Evolutionary conservation across 1,284 basidiomycete species (phyloP), one percentile per base, ranked within the genome.

Genomic region (Gymnopus androsaceus): DNA sequence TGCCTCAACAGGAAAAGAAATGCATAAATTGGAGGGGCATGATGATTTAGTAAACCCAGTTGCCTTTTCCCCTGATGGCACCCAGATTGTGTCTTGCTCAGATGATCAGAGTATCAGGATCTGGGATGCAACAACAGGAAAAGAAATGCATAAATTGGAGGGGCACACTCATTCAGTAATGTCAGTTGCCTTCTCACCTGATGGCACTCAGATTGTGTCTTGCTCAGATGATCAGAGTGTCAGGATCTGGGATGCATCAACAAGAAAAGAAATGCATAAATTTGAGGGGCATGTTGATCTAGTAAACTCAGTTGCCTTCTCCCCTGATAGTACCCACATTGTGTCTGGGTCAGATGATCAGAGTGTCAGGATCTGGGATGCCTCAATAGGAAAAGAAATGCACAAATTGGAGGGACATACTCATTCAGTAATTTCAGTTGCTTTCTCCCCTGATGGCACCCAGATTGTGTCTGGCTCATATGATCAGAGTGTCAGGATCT

Each of bases 321-420:
- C 54, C 11, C 37, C 45, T 25, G 47, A 50, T 33, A 37, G 46
- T 25, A 28, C 12, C 4, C 25, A 19, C 12, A 40, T 50, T 28
- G 31, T 49, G n/a, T 50, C 54, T 30, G 54, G 46, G 30, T 55
- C 54, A 27, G 5, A 15, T 27, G 54, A 55, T 31, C 3, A 28
- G 8, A n/a, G 34, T 2, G 28, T 55, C 14, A 27, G 47, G 3
- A 33, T 55, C 3, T 55, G 54, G 54, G 37, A 50, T 55, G 34
- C 28, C 5, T 14, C 23, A 19, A 47, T 25, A n/a, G 51, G 38
- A n/a, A 17, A 21, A 25, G 36, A 28, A 21, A 19, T 44, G 9
- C 9, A 8, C n/a, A 17, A 15, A 23, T 21, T 51, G 27, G 12
- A 38, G n/a, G 54, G 54, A 15, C 46, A 55, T 17, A 38, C 21